These are phyloP conservation scores for Leishmania gerbilli DNA, from an alignment of 208 protist genomes.

Conservation along the genomic window DNA sequence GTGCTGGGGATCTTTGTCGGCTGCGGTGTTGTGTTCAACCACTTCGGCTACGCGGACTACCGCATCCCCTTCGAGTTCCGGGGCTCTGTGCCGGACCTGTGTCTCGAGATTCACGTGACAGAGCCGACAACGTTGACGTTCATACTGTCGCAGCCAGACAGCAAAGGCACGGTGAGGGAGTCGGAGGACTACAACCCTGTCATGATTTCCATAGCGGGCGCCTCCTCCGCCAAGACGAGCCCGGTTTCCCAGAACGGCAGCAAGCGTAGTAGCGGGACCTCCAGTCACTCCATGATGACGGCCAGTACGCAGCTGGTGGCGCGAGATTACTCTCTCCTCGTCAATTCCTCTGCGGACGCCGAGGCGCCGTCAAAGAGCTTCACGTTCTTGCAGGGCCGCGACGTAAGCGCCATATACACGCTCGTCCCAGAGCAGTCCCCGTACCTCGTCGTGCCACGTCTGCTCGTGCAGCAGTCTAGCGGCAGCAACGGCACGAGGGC, in stretches of 20 bases:
- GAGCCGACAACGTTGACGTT: constrained; percentile 54
- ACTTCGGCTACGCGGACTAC: constrained; percentile 68
- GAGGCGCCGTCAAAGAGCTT: constrained; percentile 68
- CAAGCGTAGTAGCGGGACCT: constrained; percentile 23
- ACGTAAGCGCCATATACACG: constrained; percentile 76
- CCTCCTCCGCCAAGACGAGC: constrained; percentile 12
- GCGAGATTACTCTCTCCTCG: constrained; percentile 31
- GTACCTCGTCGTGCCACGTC: constrained; percentile 74
- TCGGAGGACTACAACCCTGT: constrained; percentile 54
- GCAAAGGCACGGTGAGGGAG: constrained; percentile 57
- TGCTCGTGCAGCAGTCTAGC: constrained; percentile 27
- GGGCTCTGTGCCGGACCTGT: constrained; percentile 61
- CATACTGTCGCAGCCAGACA: constrained; percentile 77
- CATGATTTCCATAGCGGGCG: constrained; percentile 71
- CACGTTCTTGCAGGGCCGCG: constrained; percentile 72
- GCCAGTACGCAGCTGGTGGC: constrained; percentile 46
- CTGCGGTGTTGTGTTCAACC: constrained; percentile 79
- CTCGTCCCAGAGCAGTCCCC: constrained; percentile 74
- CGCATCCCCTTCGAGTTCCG: constrained; percentile 75
- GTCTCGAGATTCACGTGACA: constrained; percentile 63
- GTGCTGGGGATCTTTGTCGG: constrained; percentile 65
- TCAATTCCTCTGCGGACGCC: constrained; percentile 74
- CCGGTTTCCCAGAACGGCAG: constrained; percentile 20
- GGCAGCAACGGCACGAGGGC: not conserved
- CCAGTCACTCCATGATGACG: constrained; percentile 39